Evolutionary conservation across 1,284 basidiomycete species (phyloP).

Genomic region (Gymnopus androsaceus): DNA sequence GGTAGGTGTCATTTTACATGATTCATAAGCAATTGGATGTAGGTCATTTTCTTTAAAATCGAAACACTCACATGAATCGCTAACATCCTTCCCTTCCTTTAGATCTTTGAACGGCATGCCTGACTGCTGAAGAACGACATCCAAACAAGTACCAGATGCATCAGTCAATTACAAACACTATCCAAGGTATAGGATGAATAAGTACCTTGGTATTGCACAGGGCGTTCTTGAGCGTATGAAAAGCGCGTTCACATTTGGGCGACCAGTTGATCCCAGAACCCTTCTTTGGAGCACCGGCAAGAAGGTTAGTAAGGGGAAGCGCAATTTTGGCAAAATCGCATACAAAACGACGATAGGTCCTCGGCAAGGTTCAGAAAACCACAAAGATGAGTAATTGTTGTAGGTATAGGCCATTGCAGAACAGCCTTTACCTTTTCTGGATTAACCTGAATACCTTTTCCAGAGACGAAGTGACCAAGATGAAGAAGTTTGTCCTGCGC

Average conservation of each 20-base stretch:
- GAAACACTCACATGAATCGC: not conserved
- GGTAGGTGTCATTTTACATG: not conserved
- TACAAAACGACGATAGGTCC: not conserved
- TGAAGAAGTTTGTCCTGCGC: not conserved
- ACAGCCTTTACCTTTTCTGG: not conserved
- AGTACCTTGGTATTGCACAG: not conserved
- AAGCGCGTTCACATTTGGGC: not conserved
- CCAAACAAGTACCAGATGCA: slow-evolving; percentile 7
- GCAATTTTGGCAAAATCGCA: not conserved
- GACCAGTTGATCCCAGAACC: not conserved
- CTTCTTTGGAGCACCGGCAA: not conserved
- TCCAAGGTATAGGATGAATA: not conserved
- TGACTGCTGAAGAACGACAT: slow-evolving; percentile 12
- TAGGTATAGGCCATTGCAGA: not conserved
- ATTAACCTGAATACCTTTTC: not conserved
- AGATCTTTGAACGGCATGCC: not conserved
- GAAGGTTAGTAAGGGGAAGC: not conserved
- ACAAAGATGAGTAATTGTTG: not conserved
- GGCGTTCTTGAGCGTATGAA: not conserved
- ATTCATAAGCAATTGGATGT: slow-evolving; percentile 11
- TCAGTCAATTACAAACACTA: slow-evolving; percentile 5
- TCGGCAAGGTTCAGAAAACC: not conserved
- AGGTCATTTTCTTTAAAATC: slow-evolving; percentile 7
- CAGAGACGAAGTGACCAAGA: slow-evolving; percentile 3
- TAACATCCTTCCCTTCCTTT: slow-evolving; percentile 1